Percentiles rank a stretch among this genome's conserved stretches.
phyloP scores from a whole-genome alignment of 2,329 filamentous ascomycete genomes.

The Colletotrichum zoysiae region DNA sequence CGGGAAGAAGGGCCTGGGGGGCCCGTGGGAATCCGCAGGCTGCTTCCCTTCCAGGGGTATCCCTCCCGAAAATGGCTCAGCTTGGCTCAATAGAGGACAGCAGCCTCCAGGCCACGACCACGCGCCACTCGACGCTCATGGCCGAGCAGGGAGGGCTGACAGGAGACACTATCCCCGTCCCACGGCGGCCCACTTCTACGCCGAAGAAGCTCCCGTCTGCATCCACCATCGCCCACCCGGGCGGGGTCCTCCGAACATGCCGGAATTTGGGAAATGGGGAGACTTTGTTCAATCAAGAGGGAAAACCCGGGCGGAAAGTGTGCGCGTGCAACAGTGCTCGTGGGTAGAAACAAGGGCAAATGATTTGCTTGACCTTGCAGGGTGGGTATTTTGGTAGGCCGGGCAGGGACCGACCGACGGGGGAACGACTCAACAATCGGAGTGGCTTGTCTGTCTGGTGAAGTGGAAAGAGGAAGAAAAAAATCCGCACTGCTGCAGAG shows the following conservation, averaged over 20 bases:
- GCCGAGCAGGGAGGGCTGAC: constrained; percentile 16
- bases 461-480: constrained; percentile 9
- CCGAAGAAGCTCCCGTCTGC: constrained; percentile 39
- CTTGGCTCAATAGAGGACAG: neutral
- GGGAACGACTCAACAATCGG: neutral
- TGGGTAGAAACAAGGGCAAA: constrained; percentile 14
- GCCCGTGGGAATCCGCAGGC: constrained; percentile 20
- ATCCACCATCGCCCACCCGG: constrained; percentile 34
- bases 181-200: constrained; percentile 38
- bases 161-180: constrained; percentile 34
- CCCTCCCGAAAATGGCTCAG: neutral
- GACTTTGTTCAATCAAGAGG: constrained; percentile 3
- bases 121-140: constrained; percentile 16
- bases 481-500: constrained; percentile 18
- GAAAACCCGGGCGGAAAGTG: neutral
- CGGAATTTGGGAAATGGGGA: constrained; percentile 33
- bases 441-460: neutral
- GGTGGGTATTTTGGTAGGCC: constrained; percentile 16
- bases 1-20: constrained; percentile 4
- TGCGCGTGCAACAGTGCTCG: constrained; percentile 7
- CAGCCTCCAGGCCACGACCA: neutral
- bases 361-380: constrained; percentile 1
- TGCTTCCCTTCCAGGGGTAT: neutral
- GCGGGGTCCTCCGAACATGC: constrained; percentile 39
- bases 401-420: constrained; percentile 18